phyloP scores from a whole-genome alignment of 352 stramenopile genomes.

The Phytophthora hibernalis region DNA sequence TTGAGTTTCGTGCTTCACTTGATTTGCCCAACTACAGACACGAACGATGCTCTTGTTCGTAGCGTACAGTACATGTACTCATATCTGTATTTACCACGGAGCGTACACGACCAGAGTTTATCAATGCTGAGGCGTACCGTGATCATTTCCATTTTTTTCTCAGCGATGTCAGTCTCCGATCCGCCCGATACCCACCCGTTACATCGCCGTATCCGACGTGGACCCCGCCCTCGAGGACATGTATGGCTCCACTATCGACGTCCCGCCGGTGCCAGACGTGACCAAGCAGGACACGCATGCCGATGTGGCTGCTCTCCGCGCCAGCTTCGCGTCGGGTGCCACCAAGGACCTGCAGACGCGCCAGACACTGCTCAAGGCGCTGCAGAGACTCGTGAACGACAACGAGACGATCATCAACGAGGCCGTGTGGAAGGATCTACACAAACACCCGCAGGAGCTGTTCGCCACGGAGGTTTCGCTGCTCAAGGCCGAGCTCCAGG shows the following conservation, averaged over 20 bases:
- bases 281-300: conserved; percentile 55
- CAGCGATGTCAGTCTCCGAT: conserved; percentile 20
- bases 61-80: no score
- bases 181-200: conserved; percentile 1
- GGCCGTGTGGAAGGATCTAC: conserved; percentile 71
- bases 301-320: conserved; percentile 58
- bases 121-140: conserved; percentile 8
- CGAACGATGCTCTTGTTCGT: no score
- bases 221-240: conserved; percentile 5
- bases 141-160: conserved; percentile 10
- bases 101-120: no score
- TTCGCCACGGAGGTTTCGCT: conserved; percentile 59
- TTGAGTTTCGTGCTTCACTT: no score
- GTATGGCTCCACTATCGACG: conserved; percentile 11
- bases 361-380: conserved; percentile 50
- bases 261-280: conserved; percentile 50
- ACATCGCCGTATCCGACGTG: conserved; percentile 15
- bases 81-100: no score
- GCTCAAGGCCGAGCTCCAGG: conserved; percentile 73
- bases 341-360: conserved; percentile 54
- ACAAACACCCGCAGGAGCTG: conserved; percentile 77
- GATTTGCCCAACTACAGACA: no score
- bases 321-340: conserved; percentile 53
- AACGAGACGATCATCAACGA: conserved; percentile 52
- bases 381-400: conserved; percentile 62